Percentiles rank a stretch among this genome's conserved stretches.
These are phyloP conservation scores for Aspergillus glaucus DNA, from an alignment of 2,329 filamentous ascomycete species.

Conservation along the genomic window DNA sequence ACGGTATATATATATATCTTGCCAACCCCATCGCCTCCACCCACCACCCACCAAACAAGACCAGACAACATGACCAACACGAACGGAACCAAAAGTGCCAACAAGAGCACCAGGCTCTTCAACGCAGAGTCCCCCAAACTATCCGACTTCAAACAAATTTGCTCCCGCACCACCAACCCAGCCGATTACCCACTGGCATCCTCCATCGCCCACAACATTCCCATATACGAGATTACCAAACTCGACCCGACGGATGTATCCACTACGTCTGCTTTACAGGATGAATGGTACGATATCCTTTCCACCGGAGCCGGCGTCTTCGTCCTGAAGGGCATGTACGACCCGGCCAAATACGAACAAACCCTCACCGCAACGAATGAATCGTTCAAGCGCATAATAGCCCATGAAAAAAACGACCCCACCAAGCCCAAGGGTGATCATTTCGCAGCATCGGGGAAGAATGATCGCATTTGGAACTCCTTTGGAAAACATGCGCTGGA, in stretches of 20 bases:
- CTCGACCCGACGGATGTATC: slow-evolving; percentile 28
- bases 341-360: slow-evolving; percentile 22
- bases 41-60: background rate
- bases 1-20: no score
- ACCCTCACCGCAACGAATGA: slow-evolving; percentile 44
- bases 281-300: slow-evolving; percentile 57
- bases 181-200: slow-evolving; percentile 45
- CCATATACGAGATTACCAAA: slow-evolving; percentile 47
- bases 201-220: slow-evolving; percentile 46
- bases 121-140: slow-evolving; percentile 20
- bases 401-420: slow-evolving; percentile 31
- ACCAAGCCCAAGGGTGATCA: slow-evolving; percentile 49
- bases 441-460: slow-evolving; percentile 51
- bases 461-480: slow-evolving; percentile 61
- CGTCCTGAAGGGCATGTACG: slow-evolving; percentile 50
- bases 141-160: slow-evolving; percentile 41
- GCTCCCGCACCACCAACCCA: slow-evolving; percentile 32
- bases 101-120: slow-evolving; percentile 6
- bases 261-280: slow-evolving; percentile 43
- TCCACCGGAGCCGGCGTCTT: slow-evolving; percentile 54
- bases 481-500: slow-evolving; percentile 55
- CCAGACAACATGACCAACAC: background rate
- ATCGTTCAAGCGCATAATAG: slow-evolving; percentile 47
- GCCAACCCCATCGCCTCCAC: background rate
- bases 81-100: background rate